phyloP scores from a whole-genome alignment of 1,284 basidiomycete species.

The Sanghuangporus sanghuang region DNA sequence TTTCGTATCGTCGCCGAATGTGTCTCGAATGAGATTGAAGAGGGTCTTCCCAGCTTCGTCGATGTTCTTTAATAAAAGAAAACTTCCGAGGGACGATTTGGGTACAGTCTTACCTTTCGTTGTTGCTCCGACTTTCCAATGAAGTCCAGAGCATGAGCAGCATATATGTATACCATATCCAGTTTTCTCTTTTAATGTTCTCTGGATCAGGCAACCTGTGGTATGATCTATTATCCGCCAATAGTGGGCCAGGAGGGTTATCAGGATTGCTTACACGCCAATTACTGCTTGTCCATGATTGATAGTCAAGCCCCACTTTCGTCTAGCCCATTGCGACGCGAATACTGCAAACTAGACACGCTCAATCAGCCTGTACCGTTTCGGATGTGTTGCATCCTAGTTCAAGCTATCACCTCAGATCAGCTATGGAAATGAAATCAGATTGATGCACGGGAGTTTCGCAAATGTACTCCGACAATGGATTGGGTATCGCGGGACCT shows the following conservation, averaged over 20 bases:
- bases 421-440: neutral
- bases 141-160: neutral
- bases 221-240: neutral
- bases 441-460: neutral
- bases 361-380: neutral
- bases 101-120: neutral
- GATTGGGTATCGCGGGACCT: neutral
- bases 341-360: neutral
- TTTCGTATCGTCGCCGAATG: neutral
- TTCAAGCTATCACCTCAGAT: neutral
- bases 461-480: neutral
- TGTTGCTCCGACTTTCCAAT: neutral
- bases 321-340: neutral
- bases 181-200: neutral
- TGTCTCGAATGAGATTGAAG: neutral
- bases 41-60: neutral
- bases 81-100: neutral
- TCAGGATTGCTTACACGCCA: neutral
- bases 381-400: neutral
- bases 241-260: neutral
- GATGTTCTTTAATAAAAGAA: neutral
- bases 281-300: neutral
- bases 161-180: neutral
- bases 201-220: neutral
- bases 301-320: neutral